Evolutionary conservation across 176 grass and related monocot species (phyloP).

Genomic region (Juncus effusus): DNA sequence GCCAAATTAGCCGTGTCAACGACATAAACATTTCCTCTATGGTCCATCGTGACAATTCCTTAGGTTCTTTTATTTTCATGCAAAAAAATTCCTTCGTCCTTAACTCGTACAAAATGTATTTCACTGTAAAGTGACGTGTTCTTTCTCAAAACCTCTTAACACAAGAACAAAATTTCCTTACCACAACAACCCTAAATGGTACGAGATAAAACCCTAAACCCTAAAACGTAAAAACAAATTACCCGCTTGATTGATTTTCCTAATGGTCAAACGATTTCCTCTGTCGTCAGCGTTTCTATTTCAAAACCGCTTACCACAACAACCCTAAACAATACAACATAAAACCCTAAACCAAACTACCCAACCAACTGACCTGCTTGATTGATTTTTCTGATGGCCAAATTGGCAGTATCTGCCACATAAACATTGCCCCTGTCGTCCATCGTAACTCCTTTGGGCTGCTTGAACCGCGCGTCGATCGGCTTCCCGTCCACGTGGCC

Average conservation of each 20-base stretch:
- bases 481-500: conserved; percentile 95
- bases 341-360: too few species aligned
- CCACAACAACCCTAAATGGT: too few species aligned
- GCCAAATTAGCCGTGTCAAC: conserved; percentile 92
- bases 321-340: too few species aligned
- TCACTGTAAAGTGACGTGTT: too few species aligned
- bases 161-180: too few species aligned
- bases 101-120: too few species aligned
- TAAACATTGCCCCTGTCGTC: conserved; percentile 98
- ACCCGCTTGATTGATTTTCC: conserved; percentile 85
- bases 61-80: conserved; percentile 71
- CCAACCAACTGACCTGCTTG: conserved; percentile 49
- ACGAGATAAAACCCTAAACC: too few species aligned
- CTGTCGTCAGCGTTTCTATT: too few species aligned
- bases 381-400: conserved; percentile 89
- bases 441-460: conserved; percentile 78
- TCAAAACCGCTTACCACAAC: too few species aligned
- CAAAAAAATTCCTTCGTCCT: too few species aligned
- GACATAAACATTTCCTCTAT: conserved; percentile 96
- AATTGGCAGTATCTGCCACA: conserved; percentile 88
- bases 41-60: conserved; percentile 70
- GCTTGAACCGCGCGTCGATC: conserved; percentile 85
- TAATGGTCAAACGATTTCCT: conserved; percentile 90
- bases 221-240: too few species aligned
- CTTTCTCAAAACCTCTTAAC: too few species aligned